phyloP scores from a whole-genome alignment of 441 rosid species.

The Eutrema salsugineum region DNA sequence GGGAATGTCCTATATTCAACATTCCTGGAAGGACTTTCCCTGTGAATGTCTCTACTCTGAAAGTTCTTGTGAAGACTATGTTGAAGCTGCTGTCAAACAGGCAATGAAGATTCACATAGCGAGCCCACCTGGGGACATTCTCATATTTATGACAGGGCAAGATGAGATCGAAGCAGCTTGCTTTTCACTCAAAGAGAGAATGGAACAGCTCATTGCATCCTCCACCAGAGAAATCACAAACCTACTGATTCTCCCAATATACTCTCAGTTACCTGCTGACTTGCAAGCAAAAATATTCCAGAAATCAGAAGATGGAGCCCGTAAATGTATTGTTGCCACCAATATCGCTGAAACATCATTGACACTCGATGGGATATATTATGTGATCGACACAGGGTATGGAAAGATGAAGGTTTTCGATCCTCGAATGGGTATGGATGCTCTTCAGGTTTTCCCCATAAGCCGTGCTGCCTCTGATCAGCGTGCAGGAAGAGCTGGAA shows the following conservation, averaged over 20 bases:
- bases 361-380: slow-evolving; percentile 94
- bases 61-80: slow-evolving; percentile 95
- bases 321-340: slow-evolving; percentile 97
- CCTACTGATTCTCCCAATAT: slow-evolving; percentile 88
- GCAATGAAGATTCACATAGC: slow-evolving; percentile 92
- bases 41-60: slow-evolving; percentile 77
- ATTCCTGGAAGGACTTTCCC: slow-evolving; percentile 98
- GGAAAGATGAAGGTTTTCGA: slow-evolving; percentile 98
- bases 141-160: slow-evolving; percentile 99
- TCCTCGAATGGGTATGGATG: slow-evolving; percentile 99
- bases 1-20: slow-evolving; percentile 83
- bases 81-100: slow-evolving; percentile 97
- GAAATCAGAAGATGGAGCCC: slow-evolving; percentile 94
- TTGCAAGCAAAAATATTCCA: slow-evolving; percentile 97
- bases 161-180: slow-evolving; percentile 98
- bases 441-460: slow-evolving; percentile 91
- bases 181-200: slow-evolving; percentile 85
- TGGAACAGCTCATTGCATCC: slow-evolving; percentile 83
- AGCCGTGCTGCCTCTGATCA: slow-evolving; percentile 98
- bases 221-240: slow-evolving; percentile 66
- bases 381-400: slow-evolving; percentile 93
- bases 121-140: slow-evolving; percentile 93
- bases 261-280: slow-evolving; percentile 97
- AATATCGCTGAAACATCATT: slow-evolving; percentile 98
- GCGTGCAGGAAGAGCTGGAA: slow-evolving; percentile 97